Conservation (phyloP, 2,329 filamentous ascomycete genomes). For the Knufia fluminis region DNA sequence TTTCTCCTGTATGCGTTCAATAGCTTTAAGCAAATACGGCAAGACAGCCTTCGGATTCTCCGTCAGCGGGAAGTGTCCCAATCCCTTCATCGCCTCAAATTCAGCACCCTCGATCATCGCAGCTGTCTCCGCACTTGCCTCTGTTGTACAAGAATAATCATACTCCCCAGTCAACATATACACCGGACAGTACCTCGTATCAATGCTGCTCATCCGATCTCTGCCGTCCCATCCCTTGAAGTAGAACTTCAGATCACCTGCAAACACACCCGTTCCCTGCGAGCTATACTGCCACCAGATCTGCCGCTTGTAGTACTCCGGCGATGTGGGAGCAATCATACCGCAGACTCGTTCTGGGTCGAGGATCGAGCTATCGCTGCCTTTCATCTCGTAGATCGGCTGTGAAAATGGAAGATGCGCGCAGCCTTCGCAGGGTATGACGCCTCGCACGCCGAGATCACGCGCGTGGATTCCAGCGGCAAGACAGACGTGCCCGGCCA, state of each 20-base stretch:
- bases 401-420: conserved; percentile 28
- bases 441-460: conserved; percentile 40
- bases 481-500: conserved; percentile 42
- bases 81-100: conserved; percentile 17
- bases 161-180: conserved; percentile 41
- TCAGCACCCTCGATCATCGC: conserved; percentile 16
- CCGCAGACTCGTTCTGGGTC: conserved; percentile 29
- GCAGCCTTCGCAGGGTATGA: conserved; percentile 30
- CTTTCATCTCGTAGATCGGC: conserved; percentile 36
- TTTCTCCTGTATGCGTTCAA: conserved; percentile 15
- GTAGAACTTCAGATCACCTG: conserved; percentile 43
- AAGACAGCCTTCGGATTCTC: conserved; percentile 16
- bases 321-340: conserved; percentile 40
- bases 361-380: conserved; percentile 39
- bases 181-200: conserved; percentile 40
- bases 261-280: conserved; percentile 43
- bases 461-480: conserved; percentile 39
- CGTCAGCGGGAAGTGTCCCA: conserved; percentile 19
- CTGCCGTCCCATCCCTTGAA: conserved; percentile 43
- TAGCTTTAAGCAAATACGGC: conserved; percentile 14
- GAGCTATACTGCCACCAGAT: conserved; percentile 43
- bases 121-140: conserved; percentile 14
- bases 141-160: conserved; percentile 16
- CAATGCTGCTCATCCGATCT: conserved; percentile 34
- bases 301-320: conserved; percentile 37